These are phyloP conservation scores for Moniliophthora roreri DNA, from an alignment of 1,284 basidiomycete genomes.

Conservation along the genomic window DNA sequence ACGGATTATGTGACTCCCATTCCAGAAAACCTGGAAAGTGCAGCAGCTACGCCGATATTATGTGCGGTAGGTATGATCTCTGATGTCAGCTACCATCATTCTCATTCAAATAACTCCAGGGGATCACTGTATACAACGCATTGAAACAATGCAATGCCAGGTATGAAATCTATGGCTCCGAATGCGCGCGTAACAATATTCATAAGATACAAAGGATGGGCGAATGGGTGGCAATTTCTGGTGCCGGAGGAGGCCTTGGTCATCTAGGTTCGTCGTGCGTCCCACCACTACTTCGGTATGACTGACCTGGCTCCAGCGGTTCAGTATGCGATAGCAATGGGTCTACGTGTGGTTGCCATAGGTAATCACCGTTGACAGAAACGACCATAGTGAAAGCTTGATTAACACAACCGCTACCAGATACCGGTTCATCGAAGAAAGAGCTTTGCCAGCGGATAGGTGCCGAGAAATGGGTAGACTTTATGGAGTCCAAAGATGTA, in stretches of 20 bases:
- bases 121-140: slow-evolving; percentile 70
- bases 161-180: too few species aligned
- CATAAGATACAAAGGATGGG: too few species aligned
- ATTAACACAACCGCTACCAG: slow-evolving; percentile 28
- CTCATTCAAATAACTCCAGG: slow-evolving; percentile 31
- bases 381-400: too few species aligned
- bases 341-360: slow-evolving; percentile 69
- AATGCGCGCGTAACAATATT: too few species aligned
- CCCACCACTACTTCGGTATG: not conserved
- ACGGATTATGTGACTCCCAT: slow-evolving; percentile 45
- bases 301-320: slow-evolving; percentile 43
- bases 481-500: slow-evolving; percentile 52
- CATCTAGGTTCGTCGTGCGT: slow-evolving; percentile 44
- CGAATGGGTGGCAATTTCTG: slow-evolving; percentile 69
- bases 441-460: slow-evolving; percentile 59
- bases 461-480: slow-evolving; percentile 73
- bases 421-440: slow-evolving; percentile 67
- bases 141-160: slow-evolving; percentile 57
- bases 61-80: slow-evolving; percentile 52
- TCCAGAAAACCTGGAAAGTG: slow-evolving; percentile 55
- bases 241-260: slow-evolving; percentile 64
- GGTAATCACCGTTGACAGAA: slow-evolving; percentile 42
- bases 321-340: slow-evolving; percentile 67
- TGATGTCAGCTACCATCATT: slow-evolving; percentile 9
- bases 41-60: slow-evolving; percentile 63